phyloP scores from a whole-genome alignment of 2,329 filamentous ascomycete species.

The Venturia effusa region DNA sequence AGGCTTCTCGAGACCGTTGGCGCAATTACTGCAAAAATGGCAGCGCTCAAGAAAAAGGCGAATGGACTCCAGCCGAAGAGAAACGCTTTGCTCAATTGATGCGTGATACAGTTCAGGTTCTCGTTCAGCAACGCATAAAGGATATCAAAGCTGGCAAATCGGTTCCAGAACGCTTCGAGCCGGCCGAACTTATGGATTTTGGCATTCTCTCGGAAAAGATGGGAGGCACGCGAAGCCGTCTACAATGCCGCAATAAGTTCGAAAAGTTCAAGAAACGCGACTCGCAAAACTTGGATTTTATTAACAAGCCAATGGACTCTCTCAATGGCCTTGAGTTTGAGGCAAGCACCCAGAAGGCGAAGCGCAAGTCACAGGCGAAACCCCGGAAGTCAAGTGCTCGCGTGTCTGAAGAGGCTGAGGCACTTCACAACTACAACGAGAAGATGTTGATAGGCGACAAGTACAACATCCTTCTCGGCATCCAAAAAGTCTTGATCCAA shows the following conservation, averaged over 20 bases:
- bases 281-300: background rate
- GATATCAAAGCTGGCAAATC: constrained; percentile 32
- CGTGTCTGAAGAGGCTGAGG: constrained; percentile 15
- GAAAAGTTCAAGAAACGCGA: constrained; percentile 33
- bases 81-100: constrained; percentile 42
- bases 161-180: constrained; percentile 20
- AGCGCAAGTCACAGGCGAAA: background rate
- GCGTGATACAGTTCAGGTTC: constrained; percentile 22
- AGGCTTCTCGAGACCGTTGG: constrained; percentile 60
- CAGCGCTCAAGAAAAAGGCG: constrained; percentile 38
- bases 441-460: constrained; percentile 32
- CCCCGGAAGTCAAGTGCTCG: constrained; percentile 9
- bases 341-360: background rate
- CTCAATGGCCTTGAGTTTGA: background rate
- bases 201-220: constrained; percentile 51
- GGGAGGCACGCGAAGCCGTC: constrained; percentile 48
- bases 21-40: constrained; percentile 55
- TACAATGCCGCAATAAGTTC: constrained; percentile 63
- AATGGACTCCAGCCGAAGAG: constrained; percentile 54
- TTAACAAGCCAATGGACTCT: background rate
- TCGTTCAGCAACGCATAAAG: constrained; percentile 28
- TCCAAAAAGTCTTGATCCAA: background rate
- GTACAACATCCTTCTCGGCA: constrained; percentile 21
- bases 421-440: constrained; percentile 16
- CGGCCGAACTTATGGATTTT: constrained; percentile 44